Conservation (phyloP, 192 early-diverging fungal species). For the Phycomyces blakesleeanus region DNA sequence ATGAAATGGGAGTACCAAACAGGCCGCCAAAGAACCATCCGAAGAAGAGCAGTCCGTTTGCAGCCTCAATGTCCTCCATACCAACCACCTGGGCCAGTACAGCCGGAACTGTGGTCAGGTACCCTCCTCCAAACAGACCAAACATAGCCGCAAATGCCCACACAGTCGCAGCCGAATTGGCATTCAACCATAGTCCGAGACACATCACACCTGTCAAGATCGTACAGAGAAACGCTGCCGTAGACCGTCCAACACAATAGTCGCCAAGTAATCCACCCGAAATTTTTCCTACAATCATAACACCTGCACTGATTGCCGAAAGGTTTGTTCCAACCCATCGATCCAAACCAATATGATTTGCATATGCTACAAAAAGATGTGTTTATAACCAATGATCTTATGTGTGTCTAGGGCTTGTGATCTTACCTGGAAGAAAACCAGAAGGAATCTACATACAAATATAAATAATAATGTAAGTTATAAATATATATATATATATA, state of each 20-base stretch:
- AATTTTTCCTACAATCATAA: constrained; percentile 27
- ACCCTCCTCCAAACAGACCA: constrained; percentile 48
- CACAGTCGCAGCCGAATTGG: constrained; percentile 28
- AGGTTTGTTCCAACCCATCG: constrained; percentile 10
- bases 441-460: constrained; percentile 24
- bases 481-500: too few relatives aligned
- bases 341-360: constrained; percentile 13
- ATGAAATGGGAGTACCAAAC: constrained; percentile 38
- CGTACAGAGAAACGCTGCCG: constrained; percentile 34
- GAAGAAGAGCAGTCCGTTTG: constrained; percentile 39
- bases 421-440: constrained; percentile 17
- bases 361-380: constrained; percentile 19
- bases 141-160: constrained; percentile 41
- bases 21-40: constrained; percentile 43
- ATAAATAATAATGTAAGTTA: too few relatives aligned
- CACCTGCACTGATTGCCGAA: constrained; percentile 19
- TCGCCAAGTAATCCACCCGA: constrained; percentile 23
- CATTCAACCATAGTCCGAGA: constrained; percentile 43
- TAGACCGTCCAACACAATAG: constrained; percentile 39
- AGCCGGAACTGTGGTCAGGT: constrained; percentile 34
- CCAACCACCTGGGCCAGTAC: constrained; percentile 37
- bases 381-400: too few relatives aligned
- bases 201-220: constrained; percentile 42
- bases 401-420: not conserved
- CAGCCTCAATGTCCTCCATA: constrained; percentile 32